Evolutionary conservation across 306 rosid species (phyloP).

Genomic region (Abrus precatorius): DNA sequence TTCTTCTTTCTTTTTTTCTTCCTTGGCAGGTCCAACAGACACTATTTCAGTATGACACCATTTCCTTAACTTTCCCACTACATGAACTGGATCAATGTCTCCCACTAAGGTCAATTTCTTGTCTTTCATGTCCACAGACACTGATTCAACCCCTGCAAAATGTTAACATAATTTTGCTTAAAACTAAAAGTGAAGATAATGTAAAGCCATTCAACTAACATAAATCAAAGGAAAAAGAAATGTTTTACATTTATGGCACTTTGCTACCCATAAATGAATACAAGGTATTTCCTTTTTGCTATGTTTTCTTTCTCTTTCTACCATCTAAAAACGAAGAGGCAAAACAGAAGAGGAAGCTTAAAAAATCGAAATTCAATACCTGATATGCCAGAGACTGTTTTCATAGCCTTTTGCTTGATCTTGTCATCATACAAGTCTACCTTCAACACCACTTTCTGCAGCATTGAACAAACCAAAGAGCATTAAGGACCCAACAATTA

Average conservation of each 20-base stretch:
- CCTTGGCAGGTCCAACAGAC: conserved; percentile 61
- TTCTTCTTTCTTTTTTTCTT: conserved; percentile 54
- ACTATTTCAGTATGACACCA: conserved; percentile 50
- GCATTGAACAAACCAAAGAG: background rate
- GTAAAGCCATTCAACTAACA: too few relatives aligned
- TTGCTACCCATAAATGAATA: too few relatives aligned
- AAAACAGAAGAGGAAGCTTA: too few relatives aligned
- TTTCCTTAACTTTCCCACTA: conserved; percentile 64
- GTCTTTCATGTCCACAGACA: conserved; percentile 63
- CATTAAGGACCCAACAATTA: background rate
- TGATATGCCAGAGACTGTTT: conserved; percentile 58
- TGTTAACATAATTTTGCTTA: too few relatives aligned
- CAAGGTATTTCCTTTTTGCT: too few relatives aligned
- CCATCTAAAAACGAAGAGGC: too few relatives aligned
- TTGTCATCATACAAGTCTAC: conserved; percentile 54
- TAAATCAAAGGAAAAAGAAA: too few relatives aligned
- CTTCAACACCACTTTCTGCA: conserved; percentile 67
- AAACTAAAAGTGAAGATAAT: too few relatives aligned
- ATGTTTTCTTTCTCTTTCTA: too few relatives aligned
- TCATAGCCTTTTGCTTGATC: conserved; percentile 67
- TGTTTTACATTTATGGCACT: too few relatives aligned
- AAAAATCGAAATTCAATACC: conserved; percentile 43
- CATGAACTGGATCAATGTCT: conserved; percentile 57
- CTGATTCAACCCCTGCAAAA: conserved; percentile 59
- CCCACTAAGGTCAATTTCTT: conserved; percentile 67